These are phyloP conservation scores for Microbotryum violaceum DNA, from an alignment of 1,284 basidiomycete species.

Conservation along the genomic window DNA sequence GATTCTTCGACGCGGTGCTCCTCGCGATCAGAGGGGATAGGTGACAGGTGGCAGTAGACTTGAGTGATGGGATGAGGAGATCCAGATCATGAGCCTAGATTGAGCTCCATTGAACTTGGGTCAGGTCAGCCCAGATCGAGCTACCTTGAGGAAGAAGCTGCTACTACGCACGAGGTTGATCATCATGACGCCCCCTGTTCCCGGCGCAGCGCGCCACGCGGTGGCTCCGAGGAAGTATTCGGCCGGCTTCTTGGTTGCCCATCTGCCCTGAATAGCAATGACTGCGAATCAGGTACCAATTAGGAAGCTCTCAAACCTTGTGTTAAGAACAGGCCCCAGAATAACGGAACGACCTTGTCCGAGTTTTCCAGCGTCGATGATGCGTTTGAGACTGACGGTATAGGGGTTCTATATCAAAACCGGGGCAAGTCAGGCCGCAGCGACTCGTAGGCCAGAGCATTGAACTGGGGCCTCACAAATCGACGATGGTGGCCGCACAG, in stretches of 20 bases:
- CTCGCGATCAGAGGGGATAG: constrained; percentile 2
- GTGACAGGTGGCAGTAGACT: constrained; percentile 18
- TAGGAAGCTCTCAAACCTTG: not conserved
- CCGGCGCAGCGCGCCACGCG: constrained; percentile 9
- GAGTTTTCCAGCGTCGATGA: constrained; percentile 20
- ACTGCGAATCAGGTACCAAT: constrained; percentile 5
- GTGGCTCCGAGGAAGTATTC: constrained; percentile 22
- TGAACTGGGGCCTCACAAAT: constrained; percentile 9
- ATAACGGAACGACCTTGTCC: constrained; percentile 6
- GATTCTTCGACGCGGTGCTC: constrained; percentile 30
- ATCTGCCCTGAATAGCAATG: constrained; percentile 23
- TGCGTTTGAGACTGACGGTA: constrained; percentile 15
- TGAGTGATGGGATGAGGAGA: constrained; percentile 25
- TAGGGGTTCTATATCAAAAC: constrained; percentile 19
- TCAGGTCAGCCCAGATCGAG: not conserved
- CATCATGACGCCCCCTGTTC: constrained; percentile 24
- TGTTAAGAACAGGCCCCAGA: too few relatives aligned
- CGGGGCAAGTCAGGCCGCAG: too few relatives aligned
- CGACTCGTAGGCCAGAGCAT: not conserved
- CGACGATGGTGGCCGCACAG: constrained; percentile 33
- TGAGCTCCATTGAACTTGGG: too few relatives aligned
- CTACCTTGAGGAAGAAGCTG: not conserved
- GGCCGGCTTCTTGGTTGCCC: constrained; percentile 25
- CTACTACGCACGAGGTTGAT: constrained; percentile 24
- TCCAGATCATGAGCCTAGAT: constrained; percentile 26